These are phyloP conservation scores for Solanum medicagineum DNA, from an alignment of 257 asterid genomes.

Conservation along the genomic window DNA sequence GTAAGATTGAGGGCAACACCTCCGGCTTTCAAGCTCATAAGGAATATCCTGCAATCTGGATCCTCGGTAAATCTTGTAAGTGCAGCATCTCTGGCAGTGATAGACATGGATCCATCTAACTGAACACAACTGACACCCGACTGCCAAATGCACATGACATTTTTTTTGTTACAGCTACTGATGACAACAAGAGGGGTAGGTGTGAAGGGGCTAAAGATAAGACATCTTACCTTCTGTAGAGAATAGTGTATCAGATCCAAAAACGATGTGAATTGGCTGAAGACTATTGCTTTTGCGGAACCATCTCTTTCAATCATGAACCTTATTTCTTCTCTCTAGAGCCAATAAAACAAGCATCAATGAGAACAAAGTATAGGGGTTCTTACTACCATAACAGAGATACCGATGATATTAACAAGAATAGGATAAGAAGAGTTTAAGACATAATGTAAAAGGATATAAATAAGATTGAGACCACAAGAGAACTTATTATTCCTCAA, in stretches of 20 bases:
- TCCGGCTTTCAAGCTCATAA: no score
- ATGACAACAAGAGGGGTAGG: background rate
- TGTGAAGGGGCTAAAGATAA: background rate
- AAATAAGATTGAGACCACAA: background rate
- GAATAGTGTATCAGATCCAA: slow-evolving; percentile 85
- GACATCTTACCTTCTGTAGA: slow-evolving; percentile 53
- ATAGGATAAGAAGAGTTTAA: background rate
- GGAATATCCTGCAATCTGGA: no score
- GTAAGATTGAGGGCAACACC: no score
- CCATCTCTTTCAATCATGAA: slow-evolving; percentile 94
- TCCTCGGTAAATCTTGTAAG: background rate
- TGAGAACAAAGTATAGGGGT: background rate
- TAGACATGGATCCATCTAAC: slow-evolving; percentile 83
- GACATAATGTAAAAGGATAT: background rate
- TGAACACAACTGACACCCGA: slow-evolving; percentile 71
- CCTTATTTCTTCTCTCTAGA: slow-evolving; percentile 92
- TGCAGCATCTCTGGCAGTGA: slow-evolving; percentile 78
- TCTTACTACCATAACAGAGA: background rate
- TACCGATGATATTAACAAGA: background rate
- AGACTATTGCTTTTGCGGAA: slow-evolving; percentile 91
- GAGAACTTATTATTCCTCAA: background rate
- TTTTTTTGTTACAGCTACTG: background rate
- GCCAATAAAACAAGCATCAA: slow-evolving; percentile 10
- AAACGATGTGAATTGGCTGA: slow-evolving; percentile 92
- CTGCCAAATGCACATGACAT: slow-evolving; percentile 24